A percentile compares a stretch with the other conserved stretches of the same genome.
Conservation (phyloP, 2,329 filamentous ascomycete species). For the Dactylonectria estremocensis region DNA sequence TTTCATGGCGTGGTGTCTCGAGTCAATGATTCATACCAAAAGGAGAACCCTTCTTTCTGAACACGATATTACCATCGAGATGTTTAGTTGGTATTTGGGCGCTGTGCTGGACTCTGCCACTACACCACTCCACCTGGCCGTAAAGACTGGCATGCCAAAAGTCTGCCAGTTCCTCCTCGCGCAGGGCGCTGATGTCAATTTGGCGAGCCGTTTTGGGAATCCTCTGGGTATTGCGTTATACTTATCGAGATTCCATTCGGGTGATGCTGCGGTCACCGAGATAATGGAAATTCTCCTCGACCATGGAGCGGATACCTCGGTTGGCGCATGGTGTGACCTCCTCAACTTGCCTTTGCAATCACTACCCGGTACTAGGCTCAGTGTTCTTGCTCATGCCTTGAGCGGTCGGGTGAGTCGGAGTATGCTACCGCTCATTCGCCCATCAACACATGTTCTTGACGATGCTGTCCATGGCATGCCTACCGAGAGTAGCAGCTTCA, state of each 20-base stretch:
- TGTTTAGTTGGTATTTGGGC: neutral
- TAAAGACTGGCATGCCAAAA: neutral
- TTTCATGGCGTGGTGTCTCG: neutral
- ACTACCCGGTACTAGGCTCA: neutral
- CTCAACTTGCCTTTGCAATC: too few relatives aligned
- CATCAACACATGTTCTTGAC: neutral
- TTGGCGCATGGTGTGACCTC: neutral
- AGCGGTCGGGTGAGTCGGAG: rapidly evolving
- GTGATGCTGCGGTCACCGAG: too few relatives aligned
- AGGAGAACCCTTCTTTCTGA: neutral
- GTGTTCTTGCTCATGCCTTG: neutral
- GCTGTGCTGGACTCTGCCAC: neutral
- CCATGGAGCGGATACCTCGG: conserved; percentile 10
- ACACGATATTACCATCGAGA: neutral
- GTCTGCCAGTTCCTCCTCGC: neutral
- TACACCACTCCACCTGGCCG: neutral
- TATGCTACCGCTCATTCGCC: neutral
- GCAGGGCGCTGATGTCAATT: neutral
- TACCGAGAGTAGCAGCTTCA: too few relatives aligned
- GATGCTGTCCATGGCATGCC: neutral
- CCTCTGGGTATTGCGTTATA: neutral
- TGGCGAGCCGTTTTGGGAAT: neutral
- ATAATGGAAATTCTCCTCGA: neutral
- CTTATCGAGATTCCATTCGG: rapidly evolving
- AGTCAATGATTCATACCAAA: neutral